Base-by-base conservation (phyloP, 805 yeast species). In the Clavispora carvajalis region DNA sequence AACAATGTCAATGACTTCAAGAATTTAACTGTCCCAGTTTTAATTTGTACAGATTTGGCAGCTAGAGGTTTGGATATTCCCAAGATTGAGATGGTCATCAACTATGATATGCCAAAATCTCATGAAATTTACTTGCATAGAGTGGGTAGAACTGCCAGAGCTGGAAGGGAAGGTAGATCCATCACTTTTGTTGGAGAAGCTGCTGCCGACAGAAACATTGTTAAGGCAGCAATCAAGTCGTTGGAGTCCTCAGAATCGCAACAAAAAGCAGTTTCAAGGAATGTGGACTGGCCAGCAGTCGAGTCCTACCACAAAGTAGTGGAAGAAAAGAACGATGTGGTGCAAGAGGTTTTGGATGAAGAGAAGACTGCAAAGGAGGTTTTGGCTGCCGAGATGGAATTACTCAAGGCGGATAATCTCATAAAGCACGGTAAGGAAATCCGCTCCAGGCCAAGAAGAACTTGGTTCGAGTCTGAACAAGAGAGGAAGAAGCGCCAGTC, bases 11-110 rank as follows among this genome's bases (percentile, higher is more conserved):
- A 80, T 9, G 84, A 81, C 44, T 93, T 93, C 70, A 88, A 87
- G 53, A 79, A 78, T 47, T 71, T 88, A 48, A 77, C 78, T 3
- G 95, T 90, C 23, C 95, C 98, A 1, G 80, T 91, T 8, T 71
- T 93, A 44, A 74, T 93, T 30, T 93, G 98, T 81, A 93, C 99
- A 1, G 99, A 93, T 75, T 76, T 93, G 62, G 99, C 99, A 2
- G 91, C 99, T 22, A 85, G 99, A 79, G 99, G 99, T 75, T 76
- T 93, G 59, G 99, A 93, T 84, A 93, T 93, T 57, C 98, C 98
- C 46, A 91, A 91, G 65, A 90, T 93, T 60, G 98, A 90, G 61
- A 80, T 84, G 44, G 99, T 93, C 35, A 77, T 93, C 57, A 93
- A 93, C 65, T 93, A 74, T 62, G 99, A 93, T 58, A 87, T 93